A percentile compares a stretch with the other conserved stretches of the same genome.
These are phyloP conservation scores for Pyrus pyrifolia DNA, from an alignment of 306 rosid species.

Conservation along the genomic window DNA sequence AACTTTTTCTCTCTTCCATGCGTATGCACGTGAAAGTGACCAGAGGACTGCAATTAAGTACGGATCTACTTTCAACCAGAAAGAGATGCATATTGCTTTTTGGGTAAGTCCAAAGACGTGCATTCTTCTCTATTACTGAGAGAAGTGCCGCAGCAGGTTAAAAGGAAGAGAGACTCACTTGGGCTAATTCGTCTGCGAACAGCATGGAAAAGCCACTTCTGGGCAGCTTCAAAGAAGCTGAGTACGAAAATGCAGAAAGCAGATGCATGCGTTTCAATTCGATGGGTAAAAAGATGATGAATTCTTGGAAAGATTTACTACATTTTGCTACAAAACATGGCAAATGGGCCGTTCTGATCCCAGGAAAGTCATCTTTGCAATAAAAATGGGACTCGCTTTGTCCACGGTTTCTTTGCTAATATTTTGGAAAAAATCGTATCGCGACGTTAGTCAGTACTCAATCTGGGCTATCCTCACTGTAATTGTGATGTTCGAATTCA, in stretches of 20 bases:
- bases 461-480: conserved; percentile 77
- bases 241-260: background rate
- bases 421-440: conserved; percentile 31
- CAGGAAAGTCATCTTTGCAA: conserved; percentile 42
- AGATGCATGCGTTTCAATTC: background rate
- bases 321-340: conserved; percentile 8
- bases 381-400: conserved; percentile 49
- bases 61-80: background rate
- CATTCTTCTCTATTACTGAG: background rate
- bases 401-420: conserved; percentile 47
- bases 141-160: background rate
- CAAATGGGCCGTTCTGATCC: conserved; percentile 63
- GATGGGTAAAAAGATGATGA: background rate
- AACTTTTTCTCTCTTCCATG: no score
- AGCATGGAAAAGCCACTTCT: conserved; percentile 13
- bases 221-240: background rate
- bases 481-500: conserved; percentile 64
- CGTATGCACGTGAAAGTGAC: no score
- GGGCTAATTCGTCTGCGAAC: background rate
- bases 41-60: no score
- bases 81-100: no score
- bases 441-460: conserved; percentile 34
- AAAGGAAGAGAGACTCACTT: background rate
- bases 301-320: background rate
- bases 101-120: background rate